Evolutionary conservation across 2,329 filamentous ascomycete genomes (phyloP), one percentile per base, ranked within the genome.

Genomic region (Tolypocladium ovalisporum): DNA sequence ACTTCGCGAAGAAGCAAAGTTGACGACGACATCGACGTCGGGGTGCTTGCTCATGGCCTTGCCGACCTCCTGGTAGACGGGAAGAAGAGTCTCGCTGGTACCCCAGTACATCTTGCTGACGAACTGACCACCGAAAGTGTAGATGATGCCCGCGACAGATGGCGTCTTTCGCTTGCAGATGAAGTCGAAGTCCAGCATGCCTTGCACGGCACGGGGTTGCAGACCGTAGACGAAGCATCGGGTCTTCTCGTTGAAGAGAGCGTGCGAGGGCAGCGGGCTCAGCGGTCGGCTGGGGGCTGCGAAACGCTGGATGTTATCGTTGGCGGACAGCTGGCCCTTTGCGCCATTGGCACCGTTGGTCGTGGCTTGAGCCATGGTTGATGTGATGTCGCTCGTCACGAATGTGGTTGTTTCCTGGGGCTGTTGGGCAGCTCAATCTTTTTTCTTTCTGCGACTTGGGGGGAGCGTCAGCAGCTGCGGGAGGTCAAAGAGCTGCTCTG

Each of bases 21-120:
- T 99, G 82, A 99, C 94, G 62, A 99, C 89, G 58, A 91, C 92
- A 74, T 99, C 94, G 63, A 97, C 94, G 66, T 99, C 94, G 62
- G 83, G 85, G 84, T 99, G 94, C 87, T 99, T 99, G 76, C 85
- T 84, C 72, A 97, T 86, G 67, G 94, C 94, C 83, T 97, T 96
- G 67, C 85, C 80, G 54, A 92, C 88, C 71, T 90, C 84, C 80
- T 99, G 93, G 85, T 99, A 99, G 74, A 99, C 94, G 62, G 94
- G 94, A 67, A 99, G 85, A 64, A 99, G 87, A 62, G 94, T 99
- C 83, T 99, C 94, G 80, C 91, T 97, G 72, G 94, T 99, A 71
- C 94, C 94, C 94, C 94, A 99, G 89, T 99, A 99, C 94, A 99
- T 97, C 87, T 99, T 99, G 87, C 91, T 97, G 74, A 99, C 94